Evolutionary conservation across 805 yeast genomes (phyloP), one percentile per base, ranked within the genome.

Genomic region (Candida khao-thaluensis): DNA sequence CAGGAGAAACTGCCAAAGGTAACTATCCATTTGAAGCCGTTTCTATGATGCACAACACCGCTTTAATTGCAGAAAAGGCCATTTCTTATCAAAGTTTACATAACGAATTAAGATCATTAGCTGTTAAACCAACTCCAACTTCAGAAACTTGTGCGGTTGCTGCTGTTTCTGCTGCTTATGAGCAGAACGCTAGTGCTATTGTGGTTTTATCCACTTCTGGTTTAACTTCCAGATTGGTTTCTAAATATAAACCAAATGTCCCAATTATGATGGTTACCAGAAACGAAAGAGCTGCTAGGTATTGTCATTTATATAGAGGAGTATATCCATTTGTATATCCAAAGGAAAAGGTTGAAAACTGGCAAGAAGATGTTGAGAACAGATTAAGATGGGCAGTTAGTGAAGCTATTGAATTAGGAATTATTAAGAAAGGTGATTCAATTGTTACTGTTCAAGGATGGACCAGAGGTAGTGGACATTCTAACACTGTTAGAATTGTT

Each of bases 1-100:
- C 95, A 43, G 99, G 99, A 69, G 99, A 93, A 77, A 93, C 99
- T 58, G 99, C 99, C 62, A 93, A 93, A 82, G 99, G 99, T 77
- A 81, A 82, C 79, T 93, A 93, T 78, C 99, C 99, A 67, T 69
- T 82, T 49, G 95, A 93, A 77, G 96, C 99, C 49, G 99, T 93
- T 51, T 77, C 90, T 54, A 90, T 93, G 90, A 93, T 93, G 99
- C 96, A 90, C 74, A 91, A 90, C 78, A 93, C 97, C 50, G 81
- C 95, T 61, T 71, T 91, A 60, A 83, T 88, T 60, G 98, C 99
- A 59, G 99, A 93, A 79, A 85, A 85, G 76, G 95, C 96, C 54
- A 82, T 91, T 64, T 87, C 97, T 56, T 88, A 93, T 79, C 78
- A 73, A 57, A 74, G 83, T 49, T 70, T 81, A 55, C 89, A 82